These are phyloP conservation scores for Pythium utonaiense DNA, from an alignment of 352 stramenopile genomes.

Conservation along the genomic window DNA sequence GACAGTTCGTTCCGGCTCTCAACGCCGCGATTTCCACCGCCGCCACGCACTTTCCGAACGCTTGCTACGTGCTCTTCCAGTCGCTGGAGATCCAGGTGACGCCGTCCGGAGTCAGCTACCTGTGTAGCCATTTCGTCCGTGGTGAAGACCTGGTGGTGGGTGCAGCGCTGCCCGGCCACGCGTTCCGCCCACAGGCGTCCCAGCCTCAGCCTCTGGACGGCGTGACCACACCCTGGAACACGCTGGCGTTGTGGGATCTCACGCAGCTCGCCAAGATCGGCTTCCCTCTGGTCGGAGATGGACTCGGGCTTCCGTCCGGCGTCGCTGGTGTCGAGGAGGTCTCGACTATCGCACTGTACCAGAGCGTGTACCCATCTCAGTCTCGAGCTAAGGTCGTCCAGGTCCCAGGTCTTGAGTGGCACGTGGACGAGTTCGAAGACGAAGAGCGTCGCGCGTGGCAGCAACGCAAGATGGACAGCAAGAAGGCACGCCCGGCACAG, in stretches of 20 bases:
- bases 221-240: conserved; percentile 95
- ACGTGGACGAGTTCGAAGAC: conserved; percentile 63
- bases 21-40: conserved; percentile 90
- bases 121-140: conserved; percentile 67
- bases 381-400: conserved; percentile 82
- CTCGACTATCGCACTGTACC: conserved; percentile 88
- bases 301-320: conserved; percentile 48
- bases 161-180: conserved; percentile 82
- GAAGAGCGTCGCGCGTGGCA: conserved; percentile 88
- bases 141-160: conserved; percentile 88
- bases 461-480: conserved; percentile 94
- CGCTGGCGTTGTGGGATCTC: conserved; percentile 93
- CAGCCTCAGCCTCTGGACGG: conserved; percentile 74
- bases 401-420: conserved; percentile 77
- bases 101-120: conserved; percentile 40
- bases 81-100: conserved; percentile 89
- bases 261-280: conserved; percentile 86
- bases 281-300: conserved; percentile 89
- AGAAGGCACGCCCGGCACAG: conserved; percentile 71
- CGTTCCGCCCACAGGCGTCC: conserved; percentile 35
- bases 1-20: conserved; percentile 93
- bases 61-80: conserved; percentile 77
- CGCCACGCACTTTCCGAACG: conserved; percentile 42
- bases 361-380: conserved; percentile 68
- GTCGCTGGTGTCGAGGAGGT: conserved; percentile 92